Evolutionary conservation across 257 asterid genomes (phyloP), one percentile per base, ranked within the genome.

Genomic region (Plantago elongata): DNA sequence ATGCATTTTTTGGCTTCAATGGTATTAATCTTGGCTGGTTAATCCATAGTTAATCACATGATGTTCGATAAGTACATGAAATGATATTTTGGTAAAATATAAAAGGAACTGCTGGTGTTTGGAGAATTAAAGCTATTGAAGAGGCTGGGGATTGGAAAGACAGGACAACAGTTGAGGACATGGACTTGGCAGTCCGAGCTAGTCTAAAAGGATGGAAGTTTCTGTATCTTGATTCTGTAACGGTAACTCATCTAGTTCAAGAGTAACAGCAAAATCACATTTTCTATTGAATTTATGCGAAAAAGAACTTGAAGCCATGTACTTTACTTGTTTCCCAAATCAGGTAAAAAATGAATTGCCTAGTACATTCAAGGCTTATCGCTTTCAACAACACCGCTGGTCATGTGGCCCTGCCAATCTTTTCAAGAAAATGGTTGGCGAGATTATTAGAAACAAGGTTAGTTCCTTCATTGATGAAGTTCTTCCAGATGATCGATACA

Each of bases 111-210:
- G 99, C 99, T 43, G 99, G 99, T 59, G 95, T 92, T 13, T 89
- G 99, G 99, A 79, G 99, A 74, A 61, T 89, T 11, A 79, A 95
- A 4, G 97, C 99, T 1, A 80, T 92, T 14, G 86, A 89, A 1
- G 97, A 92, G 81, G 99, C 99, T 5, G 99, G 97, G 40, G 99
- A 97, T 45, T 92, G 99, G 99, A 92, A 92, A 54, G 97, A 88
- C 45, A 83, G 97, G 37, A 92, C 99, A 4, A 92, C 97, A 0
- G 97, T 92, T 0, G 99, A 92, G 74, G 99, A 92, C 62, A 92
- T 92, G 99, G 99, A 92, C 74, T 82, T 92, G 34, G 97, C 97
- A 27, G 95, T 92, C 17, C 97, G 99, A 1, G 99, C 97, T 44
- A 84, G 86, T 70, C 96, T 92, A 45, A 83, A 79, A 50, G 99